phyloP scores from a whole-genome alignment of 1,139 yeast genomes.

The Candida tropicalis region DNA sequence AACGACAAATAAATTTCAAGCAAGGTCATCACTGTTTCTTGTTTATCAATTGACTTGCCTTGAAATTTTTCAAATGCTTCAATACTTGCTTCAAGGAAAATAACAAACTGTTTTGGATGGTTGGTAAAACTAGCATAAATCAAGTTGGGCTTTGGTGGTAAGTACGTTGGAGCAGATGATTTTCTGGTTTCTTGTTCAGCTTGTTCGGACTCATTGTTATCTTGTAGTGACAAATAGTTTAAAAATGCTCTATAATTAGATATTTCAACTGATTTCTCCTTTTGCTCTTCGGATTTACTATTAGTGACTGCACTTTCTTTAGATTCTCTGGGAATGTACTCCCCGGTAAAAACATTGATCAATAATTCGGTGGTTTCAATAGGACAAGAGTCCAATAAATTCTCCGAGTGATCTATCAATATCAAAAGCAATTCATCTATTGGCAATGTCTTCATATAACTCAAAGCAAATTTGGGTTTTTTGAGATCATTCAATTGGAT shows the following conservation, averaged over 20 bases:
- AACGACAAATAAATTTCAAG: constrained; percentile 79
- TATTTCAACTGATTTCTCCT: constrained; percentile 28
- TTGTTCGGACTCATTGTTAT: constrained; percentile 14
- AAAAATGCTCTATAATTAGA: constrained; percentile 77
- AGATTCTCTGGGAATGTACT: constrained; percentile 51
- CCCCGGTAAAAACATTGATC: constrained; percentile 88
- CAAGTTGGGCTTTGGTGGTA: constrained; percentile 88
- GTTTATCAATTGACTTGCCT: constrained; percentile 68
- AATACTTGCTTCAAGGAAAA: constrained; percentile 90
- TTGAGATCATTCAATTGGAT: constrained; percentile 70
- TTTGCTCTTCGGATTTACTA: constrained; percentile 12
- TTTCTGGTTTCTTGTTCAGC: constrained; percentile 16
- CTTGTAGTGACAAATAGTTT: constrained; percentile 53
- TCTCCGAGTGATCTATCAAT: constrained; percentile 66
- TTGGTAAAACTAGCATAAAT: constrained; percentile 85
- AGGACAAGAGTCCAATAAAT: constrained; percentile 68
- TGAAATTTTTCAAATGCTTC: constrained; percentile 78
- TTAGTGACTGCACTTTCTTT: constrained; percentile 13
- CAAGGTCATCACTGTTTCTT: constrained; percentile 73
- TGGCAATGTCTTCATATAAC: constrained; percentile 67
- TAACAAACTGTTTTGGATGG: constrained; percentile 86
- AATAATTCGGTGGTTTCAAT: constrained; percentile 80
- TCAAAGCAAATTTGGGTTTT: constrained; percentile 58
- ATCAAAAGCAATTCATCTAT: constrained; percentile 81
- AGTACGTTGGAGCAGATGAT: constrained; percentile 61